Evolutionary conservation across 1,284 basidiomycete species (phyloP), one percentile per base, ranked within the genome.

Genomic region (Ceratobasidium sp.): DNA sequence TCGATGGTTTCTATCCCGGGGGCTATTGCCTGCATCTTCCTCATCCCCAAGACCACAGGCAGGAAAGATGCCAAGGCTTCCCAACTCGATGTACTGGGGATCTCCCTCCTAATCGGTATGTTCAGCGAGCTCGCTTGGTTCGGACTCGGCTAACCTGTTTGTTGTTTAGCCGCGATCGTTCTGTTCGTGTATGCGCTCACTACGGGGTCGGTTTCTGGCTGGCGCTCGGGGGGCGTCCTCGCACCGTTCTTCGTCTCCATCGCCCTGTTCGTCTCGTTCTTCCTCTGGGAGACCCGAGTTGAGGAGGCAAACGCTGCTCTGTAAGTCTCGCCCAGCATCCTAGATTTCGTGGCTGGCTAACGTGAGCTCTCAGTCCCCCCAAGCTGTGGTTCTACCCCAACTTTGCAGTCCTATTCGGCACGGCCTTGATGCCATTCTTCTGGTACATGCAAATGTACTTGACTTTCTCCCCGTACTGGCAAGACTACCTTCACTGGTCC

Each of bases 161-260:
- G 24, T n/a, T n/a, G 16, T 24, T 16, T 46, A 83, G 83, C 74
- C 46, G 79, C 82, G 6, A 74, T 84, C 53, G 76, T 83, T 59
- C 79, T 87, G 22, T 86, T 87, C 79, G 84, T 87, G 48, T 86
- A 84, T 76, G 84, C 84, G 1, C 79, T 87, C 34, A 87, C 86
- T 1, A 84, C 84, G 6, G 86, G 85, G 1, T 83, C 85, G 2
- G 79, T 81, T 1, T 75, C 78, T 11, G 85, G 86, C 16, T 88
- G 86, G 86, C 80, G 76, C 0, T 80, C 83, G 0, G 83, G 83
- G 0, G 77, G 65, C 5, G 84, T 85, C 24, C 78, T 87, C 43
- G 83, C 80, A 9, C 84, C 86, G 2, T 80, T 87, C 27, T 79
- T 85, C 66, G 81, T 86, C 53, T 83, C 85, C 9, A 76, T 85